Percentiles rank a stretch among this genome's conserved stretches.
Conservation (phyloP, 2,329 filamentous ascomycete genomes). For the Venturia carpophila region DNA sequence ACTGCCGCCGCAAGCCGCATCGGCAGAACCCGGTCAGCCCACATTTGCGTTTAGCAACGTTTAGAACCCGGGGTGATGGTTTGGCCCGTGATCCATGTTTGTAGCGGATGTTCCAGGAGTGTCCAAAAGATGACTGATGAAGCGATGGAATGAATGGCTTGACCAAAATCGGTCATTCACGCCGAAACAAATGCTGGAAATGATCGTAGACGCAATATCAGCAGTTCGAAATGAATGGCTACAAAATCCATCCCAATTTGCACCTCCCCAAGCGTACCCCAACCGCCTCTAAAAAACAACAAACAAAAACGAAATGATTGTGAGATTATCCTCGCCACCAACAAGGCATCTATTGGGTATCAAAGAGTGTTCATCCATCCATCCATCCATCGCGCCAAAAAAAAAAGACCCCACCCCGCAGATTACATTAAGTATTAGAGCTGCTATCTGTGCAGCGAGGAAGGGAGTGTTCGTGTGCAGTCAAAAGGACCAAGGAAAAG, state of each 20-base stretch:
- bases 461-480: background rate
- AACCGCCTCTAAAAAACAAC: too few relatives aligned
- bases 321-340: background rate
- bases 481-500: background rate
- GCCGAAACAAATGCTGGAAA: too few relatives aligned
- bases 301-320: too few relatives aligned
- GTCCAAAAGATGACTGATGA: too few relatives aligned
- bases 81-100: too few relatives aligned
- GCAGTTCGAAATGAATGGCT: too few relatives aligned
- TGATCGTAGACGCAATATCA: too few relatives aligned
- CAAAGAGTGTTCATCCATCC: background rate
- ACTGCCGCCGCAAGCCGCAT: slow-evolving; percentile 7
- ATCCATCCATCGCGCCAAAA: background rate
- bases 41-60: slow-evolving; percentile 19
- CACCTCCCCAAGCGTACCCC: too few relatives aligned
- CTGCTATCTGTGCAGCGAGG: background rate
- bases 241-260: too few relatives aligned
- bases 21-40: slow-evolving; percentile 17
- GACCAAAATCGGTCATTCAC: too few relatives aligned
- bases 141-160: too few relatives aligned
- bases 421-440: background rate
- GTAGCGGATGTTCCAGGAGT: too few relatives aligned
- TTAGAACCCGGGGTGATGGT: background rate
- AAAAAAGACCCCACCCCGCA: background rate
- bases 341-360: background rate